These are phyloP conservation scores for Crithidia thermophila DNA, from an alignment of 208 protist genomes.

Conservation along the genomic window DNA sequence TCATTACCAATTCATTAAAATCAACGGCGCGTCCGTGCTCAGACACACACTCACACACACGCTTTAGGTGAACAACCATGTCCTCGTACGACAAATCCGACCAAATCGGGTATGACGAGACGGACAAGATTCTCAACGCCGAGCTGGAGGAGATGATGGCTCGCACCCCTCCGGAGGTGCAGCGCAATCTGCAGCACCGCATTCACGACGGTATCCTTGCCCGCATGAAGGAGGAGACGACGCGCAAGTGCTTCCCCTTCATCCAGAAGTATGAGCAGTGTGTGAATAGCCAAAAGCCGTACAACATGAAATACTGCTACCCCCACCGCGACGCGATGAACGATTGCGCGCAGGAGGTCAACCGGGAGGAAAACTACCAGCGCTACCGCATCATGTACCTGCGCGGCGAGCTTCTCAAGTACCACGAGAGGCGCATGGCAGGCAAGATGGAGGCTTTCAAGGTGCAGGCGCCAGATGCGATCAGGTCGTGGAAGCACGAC, in stretches of 20 bases:
- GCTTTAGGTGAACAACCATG: too few relatives aligned
- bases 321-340: constrained; percentile 87
- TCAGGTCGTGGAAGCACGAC: constrained; percentile 78
- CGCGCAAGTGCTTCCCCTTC: constrained; percentile 77
- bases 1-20: too few relatives aligned
- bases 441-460: constrained; percentile 85
- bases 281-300: constrained; percentile 64
- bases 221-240: constrained; percentile 89
- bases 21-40: too few relatives aligned
- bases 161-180: constrained; percentile 63
- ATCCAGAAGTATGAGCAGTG: constrained; percentile 80
- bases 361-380: constrained; percentile 88
- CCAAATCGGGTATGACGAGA: constrained; percentile 81
- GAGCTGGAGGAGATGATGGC: constrained; percentile 79
- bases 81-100: constrained; percentile 86
- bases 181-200: constrained; percentile 76
- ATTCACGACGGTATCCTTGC: constrained; percentile 87
- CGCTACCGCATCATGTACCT: constrained; percentile 82
- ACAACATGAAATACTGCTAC: constrained; percentile 69
- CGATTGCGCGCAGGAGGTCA: constrained; percentile 81
- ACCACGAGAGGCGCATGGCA: constrained; percentile 69
- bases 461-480: constrained; percentile 64
- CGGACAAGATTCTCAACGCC: constrained; percentile 71
- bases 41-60: too few relatives aligned
- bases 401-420: constrained; percentile 76